phyloP scores from a whole-genome alignment of 2,329 filamentous ascomycete species.

The Fusarium torulosum region DNA sequence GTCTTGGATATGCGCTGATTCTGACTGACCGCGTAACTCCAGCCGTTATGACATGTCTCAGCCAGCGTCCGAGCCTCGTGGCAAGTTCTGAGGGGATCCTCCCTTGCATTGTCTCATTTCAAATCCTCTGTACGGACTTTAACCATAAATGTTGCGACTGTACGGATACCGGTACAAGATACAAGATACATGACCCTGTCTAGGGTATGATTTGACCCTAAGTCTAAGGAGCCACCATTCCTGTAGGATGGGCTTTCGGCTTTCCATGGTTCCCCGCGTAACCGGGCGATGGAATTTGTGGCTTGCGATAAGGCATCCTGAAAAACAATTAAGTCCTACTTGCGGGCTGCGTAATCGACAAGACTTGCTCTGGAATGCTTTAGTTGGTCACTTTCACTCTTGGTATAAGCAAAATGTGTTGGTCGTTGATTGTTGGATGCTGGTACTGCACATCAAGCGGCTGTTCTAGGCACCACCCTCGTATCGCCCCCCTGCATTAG shows the following conservation, averaged over 20 bases:
- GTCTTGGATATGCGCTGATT: background rate
- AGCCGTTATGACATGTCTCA: background rate
- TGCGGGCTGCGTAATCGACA: background rate
- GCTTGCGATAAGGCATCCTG: slow-evolving; percentile 1
- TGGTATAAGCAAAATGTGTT: background rate
- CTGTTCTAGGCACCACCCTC: no score
- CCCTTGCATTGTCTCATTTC: slow-evolving; percentile 6
- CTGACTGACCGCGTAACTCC: background rate
- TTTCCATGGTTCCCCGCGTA: background rate
- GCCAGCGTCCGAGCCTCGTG: slow-evolving; percentile 9
- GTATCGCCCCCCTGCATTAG: no score
- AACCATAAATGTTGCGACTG: background rate
- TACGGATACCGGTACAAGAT: background rate
- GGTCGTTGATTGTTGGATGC: no score
- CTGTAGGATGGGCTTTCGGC: background rate
- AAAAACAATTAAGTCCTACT: background rate
- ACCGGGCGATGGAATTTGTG: slow-evolving; percentile 3
- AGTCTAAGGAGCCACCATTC: slow-evolving; percentile 28
- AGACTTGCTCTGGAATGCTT: slow-evolving; percentile 4
- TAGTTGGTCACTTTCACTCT: background rate
- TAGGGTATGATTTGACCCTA: background rate
- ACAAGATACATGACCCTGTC: background rate
- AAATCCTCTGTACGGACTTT: background rate
- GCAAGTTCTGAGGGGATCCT: background rate
- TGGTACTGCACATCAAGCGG: no score